These are phyloP conservation scores for Stylonectria norvegica DNA, from an alignment of 2,329 filamentous ascomycete genomes.

Conservation along the genomic window DNA sequence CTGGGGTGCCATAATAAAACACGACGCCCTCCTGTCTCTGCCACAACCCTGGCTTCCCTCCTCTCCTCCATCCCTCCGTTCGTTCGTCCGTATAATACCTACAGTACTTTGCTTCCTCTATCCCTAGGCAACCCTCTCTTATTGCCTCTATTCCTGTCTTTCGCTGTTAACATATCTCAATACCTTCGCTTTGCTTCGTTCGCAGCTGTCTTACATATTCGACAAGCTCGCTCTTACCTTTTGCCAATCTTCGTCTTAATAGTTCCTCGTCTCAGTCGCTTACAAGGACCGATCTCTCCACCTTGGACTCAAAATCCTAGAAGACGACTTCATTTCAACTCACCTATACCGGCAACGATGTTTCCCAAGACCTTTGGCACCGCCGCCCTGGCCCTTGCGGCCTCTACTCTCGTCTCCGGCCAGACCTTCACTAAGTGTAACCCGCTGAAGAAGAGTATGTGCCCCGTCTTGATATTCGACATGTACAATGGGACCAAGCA, in stretches of 20 bases:
- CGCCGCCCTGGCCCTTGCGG: conserved; percentile 47
- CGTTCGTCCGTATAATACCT: conserved; percentile 21
- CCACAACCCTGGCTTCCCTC: conserved; percentile 6
- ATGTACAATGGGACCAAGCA: neutral
- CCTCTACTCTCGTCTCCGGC: conserved; percentile 47
- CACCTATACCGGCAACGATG: conserved; percentile 26
- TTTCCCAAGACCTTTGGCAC: conserved; percentile 45
- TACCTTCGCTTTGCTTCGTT: conserved; percentile 17
- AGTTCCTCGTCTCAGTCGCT: neutral
- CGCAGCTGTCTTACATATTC: conserved; percentile 16
- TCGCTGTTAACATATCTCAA: conserved; percentile 3
- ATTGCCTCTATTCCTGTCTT: conserved; percentile 4
- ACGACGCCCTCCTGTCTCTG: conserved; percentile 7
- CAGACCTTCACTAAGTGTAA: conserved; percentile 58
- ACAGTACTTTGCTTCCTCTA: conserved; percentile 9
- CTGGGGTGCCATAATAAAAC: conserved; percentile 19
- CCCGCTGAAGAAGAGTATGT: conserved; percentile 48
- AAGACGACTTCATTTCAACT: conserved; percentile 4
- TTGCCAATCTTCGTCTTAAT: neutral
- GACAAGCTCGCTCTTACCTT: conserved; percentile 10
- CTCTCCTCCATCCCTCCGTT: conserved; percentile 8
- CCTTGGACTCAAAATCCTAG: too few relatives aligned
- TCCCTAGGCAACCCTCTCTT: neutral
- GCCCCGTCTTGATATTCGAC: neutral
- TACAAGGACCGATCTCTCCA: too few relatives aligned